Conservation (phyloP, 306 rosid species). For the Ziziphus jujuba region DNA sequence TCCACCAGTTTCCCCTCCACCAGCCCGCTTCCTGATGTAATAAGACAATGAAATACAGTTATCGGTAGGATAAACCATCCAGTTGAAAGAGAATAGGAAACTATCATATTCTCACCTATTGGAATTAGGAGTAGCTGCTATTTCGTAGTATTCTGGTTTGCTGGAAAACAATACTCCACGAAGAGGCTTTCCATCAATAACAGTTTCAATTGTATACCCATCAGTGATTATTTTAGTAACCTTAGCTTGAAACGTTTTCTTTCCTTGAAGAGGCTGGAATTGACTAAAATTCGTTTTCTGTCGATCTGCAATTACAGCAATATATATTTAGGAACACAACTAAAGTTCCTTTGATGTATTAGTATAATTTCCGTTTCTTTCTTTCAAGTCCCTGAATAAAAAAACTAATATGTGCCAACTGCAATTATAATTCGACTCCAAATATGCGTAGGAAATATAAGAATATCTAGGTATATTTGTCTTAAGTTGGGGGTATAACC, state of each 20-base stretch:
- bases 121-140: conserved; percentile 37
- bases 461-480: too few species aligned
- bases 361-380: too few species aligned
- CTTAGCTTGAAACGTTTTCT: conserved; percentile 74
- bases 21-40: conserved; percentile 70
- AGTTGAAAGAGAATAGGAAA: not conserved
- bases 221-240: conserved; percentile 57
- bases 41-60: conserved; percentile 1
- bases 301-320: conserved; percentile 44
- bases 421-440: not conserved
- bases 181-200: conserved; percentile 89
- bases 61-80: too few species aligned
- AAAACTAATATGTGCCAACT: not conserved
- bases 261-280: conserved; percentile 40
- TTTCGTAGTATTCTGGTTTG: conserved; percentile 41
- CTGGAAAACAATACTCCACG: conserved; percentile 72
- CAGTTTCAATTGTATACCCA: conserved; percentile 79
- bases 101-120: conserved; percentile 51
- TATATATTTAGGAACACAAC: conserved; percentile 28
- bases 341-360: not conserved
- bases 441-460: not conserved
- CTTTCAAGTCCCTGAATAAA: conserved; percentile 2
- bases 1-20: conserved; percentile 45
- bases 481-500: too few species aligned
- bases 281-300: conserved; percentile 48